Evolutionary conservation across 805 yeast genomes (phyloP), one percentile per base, ranked within the genome.

Genomic region (Starmerella khaoyaiensis): DNA sequence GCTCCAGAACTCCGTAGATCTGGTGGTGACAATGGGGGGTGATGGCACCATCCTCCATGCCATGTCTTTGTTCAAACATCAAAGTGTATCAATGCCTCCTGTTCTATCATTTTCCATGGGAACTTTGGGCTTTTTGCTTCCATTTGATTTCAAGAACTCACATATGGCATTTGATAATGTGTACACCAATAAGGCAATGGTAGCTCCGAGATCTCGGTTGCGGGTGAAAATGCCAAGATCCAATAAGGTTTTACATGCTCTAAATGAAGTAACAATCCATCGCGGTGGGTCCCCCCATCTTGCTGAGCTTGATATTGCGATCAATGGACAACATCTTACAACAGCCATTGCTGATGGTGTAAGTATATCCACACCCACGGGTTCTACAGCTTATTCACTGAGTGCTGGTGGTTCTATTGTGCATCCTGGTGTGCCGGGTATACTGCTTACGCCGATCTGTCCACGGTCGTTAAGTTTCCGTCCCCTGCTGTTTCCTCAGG

Each of bases 281-380:
- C 64, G 97, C 35, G 96, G 96, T 22, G 74, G 78, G 30, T 72
- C 81, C 22, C 94, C 96, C 2, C 86, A 82, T 52, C 65, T 87
- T 45, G 74, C 90, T 2, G 74, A 79, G 36, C 63, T 87, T 41
- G 95, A 86, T 47, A 76, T 87, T n/a, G 74, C 67, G 46, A 77
- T 86, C 20, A 90, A 86, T 56, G 83, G 81, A 17, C 77, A 79
- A 54, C 79, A 76, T 51, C 61, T 87, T 37, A 87, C 97, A 6
- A 72, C 86, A 36, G 84, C 95, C 4, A 79, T 87, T 0, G 94
- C 93, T 1, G 97, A 87, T 58, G 97, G 97, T 26, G 68, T 86
- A 7, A 72, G 76, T 4, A 65, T 83, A 31, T 69, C 90, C 3
- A 80, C 96, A 0, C 97, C 97, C 14, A 86, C 96, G 0, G 97